Conservation (phyloP, 2,329 filamentous ascomycete species). For the Alternaria alternata region DNA sequence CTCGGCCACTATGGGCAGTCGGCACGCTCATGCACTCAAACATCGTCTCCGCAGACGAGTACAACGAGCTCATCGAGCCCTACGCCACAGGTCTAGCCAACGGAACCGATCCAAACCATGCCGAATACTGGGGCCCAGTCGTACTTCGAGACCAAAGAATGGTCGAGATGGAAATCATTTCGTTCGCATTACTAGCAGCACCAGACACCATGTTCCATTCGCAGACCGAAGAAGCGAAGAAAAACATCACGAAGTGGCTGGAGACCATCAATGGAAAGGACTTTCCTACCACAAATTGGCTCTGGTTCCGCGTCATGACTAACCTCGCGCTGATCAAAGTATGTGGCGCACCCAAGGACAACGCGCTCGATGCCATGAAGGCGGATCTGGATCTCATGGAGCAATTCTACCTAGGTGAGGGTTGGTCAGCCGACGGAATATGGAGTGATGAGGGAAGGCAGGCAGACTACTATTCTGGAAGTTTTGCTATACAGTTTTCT, state of each 20-base stretch:
- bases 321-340: conserved; percentile 58
- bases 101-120: conserved; percentile 45
- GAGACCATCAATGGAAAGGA: conserved; percentile 54
- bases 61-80: conserved; percentile 31
- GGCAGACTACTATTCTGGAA: conserved; percentile 63
- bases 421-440: conserved; percentile 59
- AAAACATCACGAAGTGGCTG: conserved; percentile 55
- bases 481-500: conserved; percentile 63
- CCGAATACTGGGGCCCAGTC: conserved; percentile 60
- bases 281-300: conserved; percentile 62
- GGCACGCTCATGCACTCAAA: conserved; percentile 37
- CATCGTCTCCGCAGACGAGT: conserved; percentile 22
- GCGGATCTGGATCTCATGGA: conserved; percentile 57
- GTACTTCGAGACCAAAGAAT: conserved; percentile 60
- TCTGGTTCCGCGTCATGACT: conserved; percentile 62
- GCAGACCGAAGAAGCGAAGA: conserved; percentile 39
- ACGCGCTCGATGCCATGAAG: conserved; percentile 51
- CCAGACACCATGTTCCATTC: conserved; percentile 51
- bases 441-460: conserved; percentile 54
- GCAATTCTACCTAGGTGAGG: conserved; percentile 55
- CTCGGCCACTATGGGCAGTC: conserved; percentile 46
- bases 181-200: conserved; percentile 58
- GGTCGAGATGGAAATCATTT: conserved; percentile 63
- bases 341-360: conserved; percentile 48
- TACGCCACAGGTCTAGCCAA: conserved; percentile 45